Evolutionary conservation across 2,329 filamentous ascomycete species (phyloP), one percentile per base, ranked within the genome.

Genomic region (Lachnellula cervina): DNA sequence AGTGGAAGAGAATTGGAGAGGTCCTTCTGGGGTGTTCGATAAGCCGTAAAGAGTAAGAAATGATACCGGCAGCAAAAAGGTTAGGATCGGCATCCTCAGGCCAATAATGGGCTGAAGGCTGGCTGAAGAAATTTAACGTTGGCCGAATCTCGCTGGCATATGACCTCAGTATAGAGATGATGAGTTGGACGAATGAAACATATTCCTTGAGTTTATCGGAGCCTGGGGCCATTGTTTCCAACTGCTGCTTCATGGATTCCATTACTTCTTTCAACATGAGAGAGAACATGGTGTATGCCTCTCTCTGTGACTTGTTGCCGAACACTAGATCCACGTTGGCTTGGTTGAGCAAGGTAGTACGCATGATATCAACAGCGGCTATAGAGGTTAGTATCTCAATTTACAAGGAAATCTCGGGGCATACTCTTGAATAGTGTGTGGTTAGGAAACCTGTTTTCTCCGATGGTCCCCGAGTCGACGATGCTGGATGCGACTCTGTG

Each of bases 81-180:
- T 57, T 61, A 25, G 67, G 67, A 57, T 69, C 67, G 3, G 52
- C 56, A 21, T 66, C 58, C 34, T 60, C 56, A 8, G 66, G 64
- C 66, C 66, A 68, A 40, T 68, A 69, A 34, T 61, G 46, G 13
- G 38, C 19, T 1, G 66, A 69, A 6, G 56, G 48, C 13, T 56
- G 54, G 14, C 64, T 51, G 49, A 68, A 69, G 54, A 66, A 69
- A 25, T 62, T 59, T 19, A 59, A 56, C 11, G 64, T 45, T n/a
- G 56, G 58, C 42, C 58, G 57, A 17, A 69, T 65, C 19, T 63
- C 60, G 44, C 55, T 64, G 5, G 55, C 63, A 40, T 66, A 63
- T 21, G 62, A 62, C 42, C 60, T 62, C 17, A 68, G 64, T 17
- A 64, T 53, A 11, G 59, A 53, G 4, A 62, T 48, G 9, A 68